Evolutionary conservation across 306 rosid species (phyloP), one percentile per base, ranked within the genome.

Genomic region (Quercus cerris): DNA sequence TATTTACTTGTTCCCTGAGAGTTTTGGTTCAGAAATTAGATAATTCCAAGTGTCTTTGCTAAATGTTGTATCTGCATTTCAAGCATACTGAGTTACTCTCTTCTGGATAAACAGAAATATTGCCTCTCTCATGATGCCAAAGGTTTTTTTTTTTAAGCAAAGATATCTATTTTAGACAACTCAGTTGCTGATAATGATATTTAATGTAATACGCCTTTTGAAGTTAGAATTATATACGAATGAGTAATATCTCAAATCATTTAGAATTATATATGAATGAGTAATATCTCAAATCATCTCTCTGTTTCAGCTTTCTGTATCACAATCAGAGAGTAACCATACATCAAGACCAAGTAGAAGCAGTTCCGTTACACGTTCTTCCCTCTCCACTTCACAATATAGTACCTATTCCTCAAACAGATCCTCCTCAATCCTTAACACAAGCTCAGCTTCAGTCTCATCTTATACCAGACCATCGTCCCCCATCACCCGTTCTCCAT

Each of bases 371-470:
- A 87, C 98, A 69, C 99, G 98, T 28, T 61, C 92, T 75, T 87
- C 98, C 46, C 70, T 86, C 68, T 95, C 96, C 73, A 81, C 90
- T 73, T 89, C 97, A 55, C 87, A 90, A 71, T 89, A 89, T 79
- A 89, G 51, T 83, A 80, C 81, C 78, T 87, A 86, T 71, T 88
- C 99, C 79, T 86, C 97, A 76, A 95, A 89, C 84, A 90, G 97
- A 87, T 72, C 88, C 78, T 85, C 90, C 51, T 81, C 90, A 59
- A 90, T 95, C 82, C 98, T 95, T 31, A 95, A 91, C 87, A 95
- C 98, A 64, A 95, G 98, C 86, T 95, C 99, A n/a, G 91, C 90
- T 77, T 95, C 99, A n/a, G 94, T 95, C 75, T 89, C 99, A 61
- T 95, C 99, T 74, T 95, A 91, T 83, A 87, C 86, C 10, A 80